A percentile compares a stretch with the other conserved stretches of the same genome.
These are phyloP conservation scores for Sophora flavescens DNA, from an alignment of 306 rosid genomes.

Conservation along the genomic window DNA sequence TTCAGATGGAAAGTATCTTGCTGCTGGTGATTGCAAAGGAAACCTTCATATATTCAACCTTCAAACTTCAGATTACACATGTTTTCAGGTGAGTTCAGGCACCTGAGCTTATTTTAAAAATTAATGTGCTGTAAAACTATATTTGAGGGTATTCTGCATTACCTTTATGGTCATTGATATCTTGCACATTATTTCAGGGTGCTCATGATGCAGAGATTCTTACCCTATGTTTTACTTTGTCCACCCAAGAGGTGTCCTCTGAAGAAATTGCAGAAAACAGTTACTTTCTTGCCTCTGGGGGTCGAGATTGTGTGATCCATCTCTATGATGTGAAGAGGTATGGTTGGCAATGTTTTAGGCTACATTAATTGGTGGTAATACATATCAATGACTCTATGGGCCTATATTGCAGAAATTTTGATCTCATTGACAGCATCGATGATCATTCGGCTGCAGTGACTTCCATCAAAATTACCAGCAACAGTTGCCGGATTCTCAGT, in stretches of 20 bases:
- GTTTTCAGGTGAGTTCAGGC: constrained; percentile 62
- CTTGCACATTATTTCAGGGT: constrained; percentile 59
- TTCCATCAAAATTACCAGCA: constrained; percentile 61
- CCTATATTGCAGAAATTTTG: constrained; percentile 68
- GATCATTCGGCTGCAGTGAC: constrained; percentile 86
- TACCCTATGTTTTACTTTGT: constrained; percentile 67
- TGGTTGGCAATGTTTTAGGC: constrained; percentile 35
- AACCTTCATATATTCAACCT: constrained; percentile 77
- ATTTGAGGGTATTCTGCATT: constrained; percentile 30
- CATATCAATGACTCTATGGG: constrained; percentile 43
- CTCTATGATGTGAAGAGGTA: constrained; percentile 77
- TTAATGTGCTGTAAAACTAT: constrained; percentile 33
- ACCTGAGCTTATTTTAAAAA: constrained; percentile 32
- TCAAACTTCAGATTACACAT: constrained; percentile 70
- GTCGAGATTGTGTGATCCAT: constrained; percentile 74
- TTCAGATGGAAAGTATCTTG: constrained; percentile 81
- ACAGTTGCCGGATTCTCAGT: constrained; percentile 64
- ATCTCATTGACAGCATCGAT: constrained; percentile 63
- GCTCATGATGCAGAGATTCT: constrained; percentile 85
- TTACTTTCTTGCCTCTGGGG: constrained; percentile 75
- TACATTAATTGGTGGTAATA: constrained; percentile 35
- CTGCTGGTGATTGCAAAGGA: constrained; percentile 82
- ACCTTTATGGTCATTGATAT: constrained; percentile 28
- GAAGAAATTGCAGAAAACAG: constrained; percentile 44
- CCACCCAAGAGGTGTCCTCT: constrained; percentile 42